Percentiles rank a stretch among this genome's conserved stretches.
Evolutionary conservation across 108 stramenopile genomes (phyloP).

Genomic region (Bacterosira constricta): DNA sequence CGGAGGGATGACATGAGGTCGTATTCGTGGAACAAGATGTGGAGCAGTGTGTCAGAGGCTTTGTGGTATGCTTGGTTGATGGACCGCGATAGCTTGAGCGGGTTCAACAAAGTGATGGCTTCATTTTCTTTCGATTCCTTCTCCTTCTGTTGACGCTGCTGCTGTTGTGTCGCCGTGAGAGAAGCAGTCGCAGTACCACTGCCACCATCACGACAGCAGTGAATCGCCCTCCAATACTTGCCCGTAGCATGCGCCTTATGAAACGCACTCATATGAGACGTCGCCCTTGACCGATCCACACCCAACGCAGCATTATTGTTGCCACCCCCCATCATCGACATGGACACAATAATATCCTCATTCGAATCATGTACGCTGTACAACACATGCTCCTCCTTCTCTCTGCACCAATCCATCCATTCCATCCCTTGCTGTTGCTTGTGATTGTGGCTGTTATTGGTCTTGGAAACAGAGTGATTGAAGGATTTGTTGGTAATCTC

Average conservation of each 20-base stretch:
- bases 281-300: slow-evolving; percentile 32
- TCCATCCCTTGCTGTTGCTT: slow-evolving; percentile 50
- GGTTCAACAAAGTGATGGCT: slow-evolving; percentile 32
- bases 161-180: not conserved
- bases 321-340: slow-evolving; percentile 10
- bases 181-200: not conserved
- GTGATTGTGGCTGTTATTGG: too few species aligned
- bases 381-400: slow-evolving; percentile 63
- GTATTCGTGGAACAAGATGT: slow-evolving; percentile 68
- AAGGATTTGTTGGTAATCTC: slow-evolving; percentile 28
- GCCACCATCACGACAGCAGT: slow-evolving; percentile 49
- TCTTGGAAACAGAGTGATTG: slow-evolving; percentile 5
- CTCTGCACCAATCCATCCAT: slow-evolving; percentile 58
- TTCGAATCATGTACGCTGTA: slow-evolving; percentile 14
- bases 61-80: slow-evolving; percentile 72
- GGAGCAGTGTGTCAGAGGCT: slow-evolving; percentile 74
- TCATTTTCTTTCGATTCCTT: slow-evolving; percentile 24
- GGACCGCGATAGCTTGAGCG: slow-evolving; percentile 52
- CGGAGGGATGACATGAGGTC: slow-evolving; percentile 69
- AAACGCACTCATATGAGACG: slow-evolving; percentile 38
- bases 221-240: slow-evolving; percentile 94
- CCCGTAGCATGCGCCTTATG: slow-evolving; percentile 85
- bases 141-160: not conserved
- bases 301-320: slow-evolving; percentile 18
- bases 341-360: slow-evolving; percentile 10